phyloP scores from a whole-genome alignment of 495 filamentous ascomycete species.

The Penicillium coprophilum region DNA sequence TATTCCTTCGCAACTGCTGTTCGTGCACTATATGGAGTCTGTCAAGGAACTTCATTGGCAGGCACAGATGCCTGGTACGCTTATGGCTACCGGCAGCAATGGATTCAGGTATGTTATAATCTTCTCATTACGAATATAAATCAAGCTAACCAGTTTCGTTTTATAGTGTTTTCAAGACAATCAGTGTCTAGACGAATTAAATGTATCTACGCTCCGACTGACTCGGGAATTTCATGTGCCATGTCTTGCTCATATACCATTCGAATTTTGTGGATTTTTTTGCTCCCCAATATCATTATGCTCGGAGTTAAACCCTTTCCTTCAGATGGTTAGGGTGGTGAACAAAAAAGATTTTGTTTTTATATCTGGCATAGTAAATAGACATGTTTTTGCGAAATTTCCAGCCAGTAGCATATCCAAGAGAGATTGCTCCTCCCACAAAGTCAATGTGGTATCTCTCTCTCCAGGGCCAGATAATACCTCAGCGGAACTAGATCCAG shows the following conservation, averaged over 20 bases:
- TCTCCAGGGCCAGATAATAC: too few relatives aligned
- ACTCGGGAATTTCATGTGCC: conserved; percentile 31
- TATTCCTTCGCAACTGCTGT: conserved; percentile 90
- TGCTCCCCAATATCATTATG: conserved; percentile 22
- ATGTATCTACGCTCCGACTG: conserved; percentile 12
- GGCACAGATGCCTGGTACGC: conserved; percentile 86
- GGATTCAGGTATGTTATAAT: conserved; percentile 65
- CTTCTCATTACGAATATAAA: conserved; percentile 8
- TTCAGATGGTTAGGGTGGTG: conserved; percentile 11
- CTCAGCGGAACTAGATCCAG: conserved; percentile 12
- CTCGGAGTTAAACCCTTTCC: conserved; percentile 9
- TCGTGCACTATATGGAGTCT: conserved; percentile 92
- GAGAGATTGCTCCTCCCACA: neutral
- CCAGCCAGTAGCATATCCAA: neutral
- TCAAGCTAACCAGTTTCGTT: conserved; percentile 19
- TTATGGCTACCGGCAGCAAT: conserved; percentile 85
- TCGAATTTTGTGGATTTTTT: conserved; percentile 22
- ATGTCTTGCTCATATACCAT: conserved; percentile 38
- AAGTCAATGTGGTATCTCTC: too few relatives aligned
- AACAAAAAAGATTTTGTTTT: conserved; percentile 12
- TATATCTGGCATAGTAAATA: conserved; percentile 13
- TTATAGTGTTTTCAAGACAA: conserved; percentile 55
- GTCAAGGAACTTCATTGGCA: conserved; percentile 98
- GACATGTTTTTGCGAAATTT: neutral
- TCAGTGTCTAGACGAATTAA: conserved; percentile 48